Conservation (phyloP, 768 basidiomycete species). For the Auricularia sp. region DNA sequence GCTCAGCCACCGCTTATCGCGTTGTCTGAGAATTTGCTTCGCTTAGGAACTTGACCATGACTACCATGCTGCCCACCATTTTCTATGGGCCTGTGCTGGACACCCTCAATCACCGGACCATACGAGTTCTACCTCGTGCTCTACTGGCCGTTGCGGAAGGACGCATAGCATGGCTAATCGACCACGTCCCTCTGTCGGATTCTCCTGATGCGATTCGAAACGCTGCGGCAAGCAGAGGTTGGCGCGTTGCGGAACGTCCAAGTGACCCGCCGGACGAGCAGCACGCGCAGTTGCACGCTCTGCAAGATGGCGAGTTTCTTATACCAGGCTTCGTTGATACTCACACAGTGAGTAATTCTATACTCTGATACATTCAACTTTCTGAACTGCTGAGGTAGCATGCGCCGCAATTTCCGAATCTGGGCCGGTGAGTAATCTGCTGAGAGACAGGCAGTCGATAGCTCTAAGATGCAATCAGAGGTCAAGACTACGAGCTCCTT, state of each 20-base stretch:
- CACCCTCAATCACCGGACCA: not conserved
- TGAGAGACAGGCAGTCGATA: not conserved
- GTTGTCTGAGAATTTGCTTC: not conserved
- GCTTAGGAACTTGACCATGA: not conserved
- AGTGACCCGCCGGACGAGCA: conserved; percentile 37
- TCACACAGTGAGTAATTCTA: conserved; percentile 55
- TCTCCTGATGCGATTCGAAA: not conserved
- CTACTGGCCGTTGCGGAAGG: not conserved
- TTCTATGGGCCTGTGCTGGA: not conserved
- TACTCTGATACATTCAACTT: not conserved
- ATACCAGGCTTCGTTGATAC: conserved; percentile 89
- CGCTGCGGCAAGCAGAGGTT: not conserved
- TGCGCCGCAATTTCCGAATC: conserved; percentile 70
- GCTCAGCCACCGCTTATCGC: not conserved
- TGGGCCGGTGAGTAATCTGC: conserved; percentile 40
- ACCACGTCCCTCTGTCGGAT: not conserved
- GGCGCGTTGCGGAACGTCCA: conserved; percentile 29
- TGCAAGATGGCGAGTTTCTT: conserved; percentile 46
- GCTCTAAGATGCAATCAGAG: conserved; percentile 31
- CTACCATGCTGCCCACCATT: not conserved
- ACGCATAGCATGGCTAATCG: not conserved
- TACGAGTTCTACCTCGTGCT: not conserved
- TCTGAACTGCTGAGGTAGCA: conserved; percentile 34
- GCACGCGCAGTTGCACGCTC: conserved; percentile 25
- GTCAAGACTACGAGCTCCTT: conserved; percentile 76